A percentile compares a stretch with the other conserved stretches of the same genome.
Conservation (phyloP, 495 filamentous ascomycete species). For the Pseudevernia furfuracea region DNA sequence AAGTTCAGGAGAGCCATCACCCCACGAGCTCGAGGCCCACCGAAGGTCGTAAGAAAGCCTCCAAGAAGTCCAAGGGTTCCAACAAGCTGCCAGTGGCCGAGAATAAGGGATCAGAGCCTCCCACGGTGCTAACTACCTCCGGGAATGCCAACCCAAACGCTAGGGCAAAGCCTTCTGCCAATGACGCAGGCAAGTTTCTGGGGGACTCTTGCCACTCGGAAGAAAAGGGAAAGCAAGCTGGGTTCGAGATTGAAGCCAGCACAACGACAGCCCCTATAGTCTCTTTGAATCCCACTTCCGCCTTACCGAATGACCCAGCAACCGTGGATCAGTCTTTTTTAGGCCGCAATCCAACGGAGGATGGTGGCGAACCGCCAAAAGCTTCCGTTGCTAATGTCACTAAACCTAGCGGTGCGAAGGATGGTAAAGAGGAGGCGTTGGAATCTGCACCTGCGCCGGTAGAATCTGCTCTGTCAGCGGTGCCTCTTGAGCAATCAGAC, state of each 20-base stretch:
- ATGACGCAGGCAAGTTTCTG: neutral
- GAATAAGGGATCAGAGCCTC: neutral
- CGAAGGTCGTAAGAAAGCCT: neutral
- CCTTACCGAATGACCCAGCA: neutral
- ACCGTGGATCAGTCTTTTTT: neutral
- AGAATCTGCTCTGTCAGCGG: neutral
- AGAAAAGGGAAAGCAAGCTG: neutral
- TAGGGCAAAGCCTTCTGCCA: neutral
- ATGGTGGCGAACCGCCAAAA: neutral
- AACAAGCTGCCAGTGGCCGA: slow-evolving; percentile 6
- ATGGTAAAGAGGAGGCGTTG: neutral
- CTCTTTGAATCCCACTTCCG: neutral
- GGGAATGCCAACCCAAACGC: neutral
- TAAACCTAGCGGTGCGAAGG: neutral
- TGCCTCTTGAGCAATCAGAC: neutral
- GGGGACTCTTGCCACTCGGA: neutral
- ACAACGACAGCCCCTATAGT: neutral
- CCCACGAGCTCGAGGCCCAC: neutral
- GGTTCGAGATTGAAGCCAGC: neutral
- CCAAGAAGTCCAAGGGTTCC: slow-evolving; percentile 7
- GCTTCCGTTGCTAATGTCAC: neutral
- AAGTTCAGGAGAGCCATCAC: neutral
- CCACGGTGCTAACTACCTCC: neutral
- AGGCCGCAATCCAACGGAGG: neutral
- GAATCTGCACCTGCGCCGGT: neutral